Evolutionary conservation across 148 eudicot genomes (phyloP), one percentile per base, ranked within the genome.

Genomic region (Pharnaceum exiguum): DNA sequence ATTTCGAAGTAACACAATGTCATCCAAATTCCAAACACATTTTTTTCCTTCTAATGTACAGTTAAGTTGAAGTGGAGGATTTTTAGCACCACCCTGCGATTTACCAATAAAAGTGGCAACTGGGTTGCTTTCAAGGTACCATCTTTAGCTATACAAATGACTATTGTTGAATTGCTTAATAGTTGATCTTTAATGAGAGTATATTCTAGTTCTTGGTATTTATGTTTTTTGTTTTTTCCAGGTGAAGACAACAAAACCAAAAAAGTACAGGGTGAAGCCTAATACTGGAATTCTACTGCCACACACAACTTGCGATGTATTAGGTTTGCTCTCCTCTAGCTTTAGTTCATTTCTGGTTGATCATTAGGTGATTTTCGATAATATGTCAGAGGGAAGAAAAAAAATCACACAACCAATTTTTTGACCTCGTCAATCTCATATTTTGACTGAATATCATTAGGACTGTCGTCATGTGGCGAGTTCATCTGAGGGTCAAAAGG

Each of bases 221-320:
- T 26, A 42, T 5, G 0, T 55, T 62, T 17, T n/a, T 11, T 60
- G 6, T 28, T 7, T 47, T 46, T 59, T 56, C 67, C 65, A 90
- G 97, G 91, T 90, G 56, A 86, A 84, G 50, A 87, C 95, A 19
- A 90, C 97, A 47, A 87, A 90, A 74, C 97, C 97, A 17, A 90
- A 84, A 73, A 84, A 87, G 77, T 90, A 90, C 44, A 82, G 86
- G 52, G 97, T 90, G 29, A 43, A 91, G 54, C 97, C 95, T 26
- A 90, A 90, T 55, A 78, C 91, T 23, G 97, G 95, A 59, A 73
- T 90, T 21, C 91, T 86, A 57, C 45, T 62, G 72, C 97, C 97
- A 29, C 78, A 57, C 48, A 82, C 95, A 21, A 51, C 86, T 38
- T 84, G 90, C 68, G 80, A 84, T 59, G 82, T 90, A 29, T 53